Conservation (phyloP, 768 basidiomycete genomes). For the Butyriboletus loyo region DNA sequence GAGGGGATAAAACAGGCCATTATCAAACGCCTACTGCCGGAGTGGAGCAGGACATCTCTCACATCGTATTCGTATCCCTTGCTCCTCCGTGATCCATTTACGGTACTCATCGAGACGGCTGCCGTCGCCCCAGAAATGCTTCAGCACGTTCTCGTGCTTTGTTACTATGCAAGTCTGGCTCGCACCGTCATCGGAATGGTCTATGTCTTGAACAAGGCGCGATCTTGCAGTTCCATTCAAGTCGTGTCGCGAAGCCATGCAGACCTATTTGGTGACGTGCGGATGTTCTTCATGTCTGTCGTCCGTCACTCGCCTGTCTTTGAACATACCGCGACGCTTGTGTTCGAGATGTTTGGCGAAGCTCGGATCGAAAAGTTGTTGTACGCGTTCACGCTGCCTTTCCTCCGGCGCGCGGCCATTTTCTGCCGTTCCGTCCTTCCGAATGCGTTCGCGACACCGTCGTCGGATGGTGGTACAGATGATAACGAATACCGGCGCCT, state of each 20-base stretch:
- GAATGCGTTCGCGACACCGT: slow-evolving; percentile 50
- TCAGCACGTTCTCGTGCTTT: slow-evolving; percentile 80
- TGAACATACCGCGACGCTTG: slow-evolving; percentile 78
- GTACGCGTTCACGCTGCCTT: slow-evolving; percentile 87
- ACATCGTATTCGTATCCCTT: slow-evolving; percentile 83
- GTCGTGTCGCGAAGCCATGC: slow-evolving; percentile 51
- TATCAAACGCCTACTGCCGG: slow-evolving; percentile 84
- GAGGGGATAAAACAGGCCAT: slow-evolving; percentile 81
- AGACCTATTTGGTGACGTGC: slow-evolving; percentile 78
- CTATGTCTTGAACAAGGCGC: slow-evolving; percentile 73
- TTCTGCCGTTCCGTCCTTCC: slow-evolving; percentile 76
- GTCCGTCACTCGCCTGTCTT: slow-evolving; percentile 86
- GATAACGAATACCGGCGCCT: slow-evolving; percentile 78
- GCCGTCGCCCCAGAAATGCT: slow-evolving; percentile 88
- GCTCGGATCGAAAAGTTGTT: slow-evolving; percentile 81
- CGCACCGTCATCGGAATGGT: slow-evolving; percentile 83
- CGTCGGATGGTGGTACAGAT: slow-evolving; percentile 35
- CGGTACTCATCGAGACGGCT: slow-evolving; percentile 85
- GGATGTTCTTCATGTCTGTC: slow-evolving; percentile 89
- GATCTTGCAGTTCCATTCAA: slow-evolving; percentile 50
- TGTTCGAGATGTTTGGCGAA: slow-evolving; percentile 79
- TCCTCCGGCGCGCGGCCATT: slow-evolving; percentile 84
- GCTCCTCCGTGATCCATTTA: slow-evolving; percentile 86
- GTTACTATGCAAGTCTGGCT: slow-evolving; percentile 88
- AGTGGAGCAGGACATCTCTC: slow-evolving; percentile 86